These are phyloP conservation scores for Oryza rufipogon DNA, from an alignment of 176 grass and related monocot genomes.

Conservation along the genomic window DNA sequence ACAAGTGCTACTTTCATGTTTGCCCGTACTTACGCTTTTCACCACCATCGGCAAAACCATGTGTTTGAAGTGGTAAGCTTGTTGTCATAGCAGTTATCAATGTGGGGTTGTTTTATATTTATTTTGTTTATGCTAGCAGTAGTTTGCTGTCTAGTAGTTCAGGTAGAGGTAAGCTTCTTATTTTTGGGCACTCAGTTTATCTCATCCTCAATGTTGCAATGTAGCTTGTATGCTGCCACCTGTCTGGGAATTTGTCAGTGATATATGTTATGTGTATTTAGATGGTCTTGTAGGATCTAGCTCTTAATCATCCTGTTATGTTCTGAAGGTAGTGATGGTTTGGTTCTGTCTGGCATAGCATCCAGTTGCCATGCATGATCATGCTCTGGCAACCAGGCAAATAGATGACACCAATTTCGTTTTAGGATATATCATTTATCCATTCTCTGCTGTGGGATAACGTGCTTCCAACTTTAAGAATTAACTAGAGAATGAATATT, in stretches of 20 bases:
- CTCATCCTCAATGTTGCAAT: not conserved
- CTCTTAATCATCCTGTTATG: not conserved
- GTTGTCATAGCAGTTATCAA: not conserved
- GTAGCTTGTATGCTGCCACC: not conserved
- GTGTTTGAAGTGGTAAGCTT: constrained; percentile 34
- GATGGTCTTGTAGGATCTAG: not conserved
- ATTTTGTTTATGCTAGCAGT: not conserved
- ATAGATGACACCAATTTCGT: not conserved
- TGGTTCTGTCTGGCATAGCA: not conserved
- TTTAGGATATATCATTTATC: not conserved
- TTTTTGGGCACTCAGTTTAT: not conserved
- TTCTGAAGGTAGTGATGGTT: not conserved
- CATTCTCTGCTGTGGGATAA: not conserved
- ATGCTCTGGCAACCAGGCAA: not conserved
- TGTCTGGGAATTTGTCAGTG: not conserved
- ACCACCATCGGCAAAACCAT: constrained; percentile 27
- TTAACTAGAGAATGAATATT: not conserved
- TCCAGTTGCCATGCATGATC: constrained; percentile 1
- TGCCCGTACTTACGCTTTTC: constrained; percentile 13
- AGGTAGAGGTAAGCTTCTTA: not conserved
- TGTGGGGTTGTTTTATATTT: not conserved
- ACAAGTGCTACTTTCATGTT: not conserved
- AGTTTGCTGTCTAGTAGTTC: too few species aligned
- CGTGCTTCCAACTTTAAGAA: not conserved
- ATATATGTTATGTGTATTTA: not conserved